These are phyloP conservation scores for Cryptococcus floricola DNA, from an alignment of 1,284 basidiomycete species.

Conservation along the genomic window DNA sequence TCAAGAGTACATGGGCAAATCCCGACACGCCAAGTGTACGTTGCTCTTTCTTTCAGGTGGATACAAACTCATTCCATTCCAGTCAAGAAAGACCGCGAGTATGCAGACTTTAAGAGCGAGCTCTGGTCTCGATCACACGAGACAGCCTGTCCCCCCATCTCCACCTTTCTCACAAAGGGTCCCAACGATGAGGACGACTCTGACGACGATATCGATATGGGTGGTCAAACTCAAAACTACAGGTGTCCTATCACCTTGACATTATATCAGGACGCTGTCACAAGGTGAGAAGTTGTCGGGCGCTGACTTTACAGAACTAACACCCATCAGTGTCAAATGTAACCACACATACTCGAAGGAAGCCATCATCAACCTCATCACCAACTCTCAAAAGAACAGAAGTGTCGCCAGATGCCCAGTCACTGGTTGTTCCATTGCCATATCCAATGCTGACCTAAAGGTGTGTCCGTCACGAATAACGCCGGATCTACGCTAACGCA, in stretches of 20 bases:
- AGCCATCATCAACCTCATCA: constrained; percentile 18
- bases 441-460: constrained; percentile 12
- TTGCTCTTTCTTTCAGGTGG: neutral
- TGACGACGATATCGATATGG: constrained; percentile 74
- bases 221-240: constrained; percentile 73
- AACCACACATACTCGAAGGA: constrained; percentile 22
- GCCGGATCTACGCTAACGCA: neutral
- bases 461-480: constrained; percentile 8
- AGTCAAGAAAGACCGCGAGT: constrained; percentile 57
- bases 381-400: neutral
- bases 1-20: constrained; percentile 23
- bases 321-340: constrained; percentile 15
- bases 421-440: constrained; percentile 8
- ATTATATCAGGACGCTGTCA: constrained; percentile 63
- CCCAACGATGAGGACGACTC: constrained; percentile 60
- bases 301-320: neutral
- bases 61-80: neutral
- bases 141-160: constrained; percentile 68
- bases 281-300: constrained; percentile 35
- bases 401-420: constrained; percentile 13
- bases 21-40: constrained; percentile 26
- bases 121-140: constrained; percentile 66
- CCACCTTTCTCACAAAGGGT: constrained; percentile 63
- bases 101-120: constrained; percentile 60
- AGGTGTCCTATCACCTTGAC: constrained; percentile 72